Evolutionary conservation across 2,329 filamentous ascomycete species (phyloP).

Genomic region (Lachnellula arida): DNA sequence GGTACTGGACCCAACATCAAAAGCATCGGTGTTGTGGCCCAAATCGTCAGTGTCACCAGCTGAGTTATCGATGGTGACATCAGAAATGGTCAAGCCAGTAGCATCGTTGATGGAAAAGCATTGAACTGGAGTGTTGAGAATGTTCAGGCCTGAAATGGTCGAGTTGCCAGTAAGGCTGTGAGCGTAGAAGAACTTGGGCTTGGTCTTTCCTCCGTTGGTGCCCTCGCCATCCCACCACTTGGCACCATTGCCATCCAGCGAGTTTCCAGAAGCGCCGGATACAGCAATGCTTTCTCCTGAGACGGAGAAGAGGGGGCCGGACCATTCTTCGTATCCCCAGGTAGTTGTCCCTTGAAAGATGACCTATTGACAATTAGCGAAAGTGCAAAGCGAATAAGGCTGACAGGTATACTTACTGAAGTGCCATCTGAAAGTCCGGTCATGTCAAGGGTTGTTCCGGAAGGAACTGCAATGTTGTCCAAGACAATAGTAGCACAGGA

Average conservation of each 20-base stretch:
- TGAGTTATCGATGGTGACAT: constrained; percentile 53
- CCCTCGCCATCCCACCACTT: constrained; percentile 57
- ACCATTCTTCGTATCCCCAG: constrained; percentile 63
- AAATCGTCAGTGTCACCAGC: constrained; percentile 42
- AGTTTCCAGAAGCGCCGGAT: constrained; percentile 24
- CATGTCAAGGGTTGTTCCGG: constrained; percentile 53
- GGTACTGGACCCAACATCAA: constrained; percentile 42
- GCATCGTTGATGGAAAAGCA: constrained; percentile 43
- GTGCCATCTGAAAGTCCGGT: constrained; percentile 47
- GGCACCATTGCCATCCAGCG: constrained; percentile 44
- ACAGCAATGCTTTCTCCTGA: constrained; percentile 24
- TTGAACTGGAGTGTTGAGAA: constrained; percentile 53
- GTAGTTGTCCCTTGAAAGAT: constrained; percentile 63
- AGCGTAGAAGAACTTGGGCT: constrained; percentile 60
- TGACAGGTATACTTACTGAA: constrained; percentile 7
- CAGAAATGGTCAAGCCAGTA: constrained; percentile 40
- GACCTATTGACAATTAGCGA: constrained; percentile 34
- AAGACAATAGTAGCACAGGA: constrained; percentile 51
- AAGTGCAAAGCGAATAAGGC: background rate
- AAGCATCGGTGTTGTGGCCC: constrained; percentile 50
- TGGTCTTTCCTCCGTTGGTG: constrained; percentile 52
- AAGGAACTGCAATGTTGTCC: constrained; percentile 49
- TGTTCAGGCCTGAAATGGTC: constrained; percentile 44
- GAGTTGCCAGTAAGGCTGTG: constrained; percentile 47
- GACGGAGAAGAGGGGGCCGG: constrained; percentile 53